Base-by-base conservation (phyloP, 352 stramenopile genomes). In the Phytopythium sindhum region DNA sequence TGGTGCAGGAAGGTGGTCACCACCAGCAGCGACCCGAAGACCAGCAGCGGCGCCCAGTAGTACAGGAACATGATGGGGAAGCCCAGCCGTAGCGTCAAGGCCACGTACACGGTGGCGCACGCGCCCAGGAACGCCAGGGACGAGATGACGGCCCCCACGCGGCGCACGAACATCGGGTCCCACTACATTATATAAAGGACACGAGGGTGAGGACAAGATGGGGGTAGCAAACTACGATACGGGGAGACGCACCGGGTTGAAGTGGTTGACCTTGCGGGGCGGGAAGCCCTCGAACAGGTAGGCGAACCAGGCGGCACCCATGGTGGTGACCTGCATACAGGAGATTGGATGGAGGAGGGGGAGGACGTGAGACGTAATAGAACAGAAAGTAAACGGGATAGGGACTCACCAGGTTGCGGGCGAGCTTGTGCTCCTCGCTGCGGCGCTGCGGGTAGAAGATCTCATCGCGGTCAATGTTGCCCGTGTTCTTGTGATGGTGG, bases 401-500 rank as follows among this genome's bases (percentile, higher is more conserved):
- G 10, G 45, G 51, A 57, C 52, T 19, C 52, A 79, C 72, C 42
- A 90, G 73, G 61, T 80, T 77, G 37, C 78, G 76, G 2, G 80
- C 85, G 29, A 84, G 41, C 24, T 72, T 63, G 67, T 89, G 78
- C 51, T 81, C 68, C 42, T 82, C 78, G 19, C 70, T 62, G 57
- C 80, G 79, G 65, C 83, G 83, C 55, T 92, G 83, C 50, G 85
- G 85, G 70, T 90, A 90, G 62, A 92, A 94, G 64, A 92, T 81
- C 65, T 92, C 85, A 60, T 94, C 85, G 21, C 86, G 81, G 70
- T 94, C 85, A 55, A 92, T 86, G 73, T 91, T 92, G 66, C 85
- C 85, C 64, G 83, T 94, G 76, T 94, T 94, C 74, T 91, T 91
- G 81, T 94, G 85, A 73, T 94, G 85, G 64, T 90, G 83, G 45